Evolutionary conservation across 306 rosid genomes (phyloP).

Genomic region (Sophora flavescens): DNA sequence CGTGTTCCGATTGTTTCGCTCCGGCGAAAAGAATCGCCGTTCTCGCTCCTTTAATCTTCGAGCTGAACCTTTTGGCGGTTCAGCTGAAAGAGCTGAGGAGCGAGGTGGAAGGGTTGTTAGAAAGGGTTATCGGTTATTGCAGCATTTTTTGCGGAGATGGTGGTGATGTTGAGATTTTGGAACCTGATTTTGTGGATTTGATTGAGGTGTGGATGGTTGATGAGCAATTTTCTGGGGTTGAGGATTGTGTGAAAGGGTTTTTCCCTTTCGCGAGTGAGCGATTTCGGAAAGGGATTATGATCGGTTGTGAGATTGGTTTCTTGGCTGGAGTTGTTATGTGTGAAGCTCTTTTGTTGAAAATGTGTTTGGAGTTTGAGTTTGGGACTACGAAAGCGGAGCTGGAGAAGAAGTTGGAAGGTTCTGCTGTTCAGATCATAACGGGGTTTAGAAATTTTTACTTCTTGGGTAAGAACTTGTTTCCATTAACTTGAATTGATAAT

Average conservation of each 20-base stretch:
- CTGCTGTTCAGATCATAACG: slow-evolving; percentile 57
- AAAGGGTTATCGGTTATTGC: slow-evolving; percentile 62
- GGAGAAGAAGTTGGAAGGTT: slow-evolving; percentile 59
- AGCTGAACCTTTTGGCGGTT: slow-evolving; percentile 43
- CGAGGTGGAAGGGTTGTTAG: slow-evolving; percentile 58
- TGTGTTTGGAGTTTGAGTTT: slow-evolving; percentile 58
- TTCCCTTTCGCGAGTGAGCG: slow-evolving; percentile 64
- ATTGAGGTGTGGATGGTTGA: slow-evolving; percentile 69
- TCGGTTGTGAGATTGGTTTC: slow-evolving; percentile 56
- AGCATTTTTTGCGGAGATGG: slow-evolving; percentile 62
- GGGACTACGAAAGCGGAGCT: slow-evolving; percentile 53
- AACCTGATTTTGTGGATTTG: slow-evolving; percentile 54
- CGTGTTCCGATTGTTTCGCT: slow-evolving; percentile 53
- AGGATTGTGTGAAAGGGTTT: slow-evolving; percentile 55
- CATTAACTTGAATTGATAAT: background rate
- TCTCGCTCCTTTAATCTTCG: slow-evolving; percentile 67
- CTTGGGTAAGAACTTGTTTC: slow-evolving; percentile 58
- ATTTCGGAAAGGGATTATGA: slow-evolving; percentile 45
- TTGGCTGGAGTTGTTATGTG: slow-evolving; percentile 78
- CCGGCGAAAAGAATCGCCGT: slow-evolving; percentile 57
- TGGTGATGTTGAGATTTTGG: slow-evolving; percentile 45
- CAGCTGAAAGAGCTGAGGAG: slow-evolving; percentile 31
- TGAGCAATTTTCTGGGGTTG: slow-evolving; percentile 37
- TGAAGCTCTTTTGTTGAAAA: slow-evolving; percentile 65
- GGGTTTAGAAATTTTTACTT: slow-evolving; percentile 69